Conservation (phyloP, 306 rosid genomes). For the Cicer yamashitae region DNA sequence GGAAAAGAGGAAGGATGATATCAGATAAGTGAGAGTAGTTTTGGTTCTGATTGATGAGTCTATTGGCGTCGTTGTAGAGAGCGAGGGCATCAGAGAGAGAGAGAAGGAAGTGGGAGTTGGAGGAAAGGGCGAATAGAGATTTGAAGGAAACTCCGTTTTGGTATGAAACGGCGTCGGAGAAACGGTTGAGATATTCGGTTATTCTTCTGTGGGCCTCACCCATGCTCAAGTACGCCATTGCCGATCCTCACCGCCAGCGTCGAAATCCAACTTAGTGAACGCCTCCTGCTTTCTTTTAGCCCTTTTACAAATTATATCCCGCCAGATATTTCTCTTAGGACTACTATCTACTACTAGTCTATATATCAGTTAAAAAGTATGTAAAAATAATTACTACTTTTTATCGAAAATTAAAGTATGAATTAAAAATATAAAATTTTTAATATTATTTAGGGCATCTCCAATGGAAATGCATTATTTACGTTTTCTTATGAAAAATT, state of each 20-base stretch:
- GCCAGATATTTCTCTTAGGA: no score
- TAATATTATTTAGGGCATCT: no score
- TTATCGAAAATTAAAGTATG: no score
- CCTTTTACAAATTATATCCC: neutral
- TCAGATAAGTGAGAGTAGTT: slow-evolving; percentile 66
- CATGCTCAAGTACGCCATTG: slow-evolving; percentile 88
- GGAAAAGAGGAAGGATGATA: slow-evolving; percentile 68
- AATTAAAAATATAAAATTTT: no score
- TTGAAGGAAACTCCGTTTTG: slow-evolving; percentile 80
- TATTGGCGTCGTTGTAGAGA: slow-evolving; percentile 69
- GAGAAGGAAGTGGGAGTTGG: slow-evolving; percentile 61
- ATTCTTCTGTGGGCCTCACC: slow-evolving; percentile 93
- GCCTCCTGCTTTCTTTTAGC: neutral
- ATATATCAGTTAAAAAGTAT: no score
- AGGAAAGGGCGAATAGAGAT: slow-evolving; percentile 75
- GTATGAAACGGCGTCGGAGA: slow-evolving; percentile 68
- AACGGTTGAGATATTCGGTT: slow-evolving; percentile 75
- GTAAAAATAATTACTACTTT: no score
- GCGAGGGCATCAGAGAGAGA: slow-evolving; percentile 82
- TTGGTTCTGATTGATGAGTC: slow-evolving; percentile 80
- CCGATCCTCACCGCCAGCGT: neutral
- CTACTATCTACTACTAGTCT: no score
- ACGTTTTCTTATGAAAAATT: no score
- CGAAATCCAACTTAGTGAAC: neutral
- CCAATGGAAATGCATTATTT: no score